phyloP scores from a whole-genome alignment of 73 alveolate species.

The Stentor coeruleus region DNA sequence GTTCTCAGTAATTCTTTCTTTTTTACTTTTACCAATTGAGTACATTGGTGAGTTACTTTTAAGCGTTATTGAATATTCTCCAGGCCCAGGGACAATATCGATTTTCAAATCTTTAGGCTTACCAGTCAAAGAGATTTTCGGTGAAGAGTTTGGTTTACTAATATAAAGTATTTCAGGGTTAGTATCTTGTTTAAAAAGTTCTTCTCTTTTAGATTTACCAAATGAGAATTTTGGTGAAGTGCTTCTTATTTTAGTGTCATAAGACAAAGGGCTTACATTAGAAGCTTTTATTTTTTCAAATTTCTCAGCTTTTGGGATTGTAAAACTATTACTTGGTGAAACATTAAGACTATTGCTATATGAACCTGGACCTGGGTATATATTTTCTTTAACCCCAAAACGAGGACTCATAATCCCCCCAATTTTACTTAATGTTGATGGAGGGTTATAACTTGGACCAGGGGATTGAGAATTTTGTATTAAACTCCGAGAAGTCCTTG shows the following conservation, averaged over 20 bases:
- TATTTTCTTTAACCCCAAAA: no score
- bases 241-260: no score
- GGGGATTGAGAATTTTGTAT: neutral
- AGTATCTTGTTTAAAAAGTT: no score
- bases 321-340: no score
- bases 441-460: neutral
- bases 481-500: neutral
- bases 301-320: no score
- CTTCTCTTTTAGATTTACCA: no score
- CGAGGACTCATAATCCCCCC: neutral
- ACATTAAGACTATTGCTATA: no score
- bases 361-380: neutral
- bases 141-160: neutral
- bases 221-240: no score
- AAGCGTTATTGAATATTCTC: neutral
- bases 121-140: neutral
- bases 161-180: no score
- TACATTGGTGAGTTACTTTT: neutral
- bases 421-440: neutral
- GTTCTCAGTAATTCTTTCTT: neutral
- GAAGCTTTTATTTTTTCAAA: no score
- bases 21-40: neutral
- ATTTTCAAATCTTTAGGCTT: neutral
- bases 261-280: no score
- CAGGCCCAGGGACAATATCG: neutral